Percentiles rank a stretch among this genome's conserved stretches.
These are phyloP conservation scores for Calamus simplicifolius DNA, from an alignment of 176 grass and related monocot genomes.

Conservation along the genomic window DNA sequence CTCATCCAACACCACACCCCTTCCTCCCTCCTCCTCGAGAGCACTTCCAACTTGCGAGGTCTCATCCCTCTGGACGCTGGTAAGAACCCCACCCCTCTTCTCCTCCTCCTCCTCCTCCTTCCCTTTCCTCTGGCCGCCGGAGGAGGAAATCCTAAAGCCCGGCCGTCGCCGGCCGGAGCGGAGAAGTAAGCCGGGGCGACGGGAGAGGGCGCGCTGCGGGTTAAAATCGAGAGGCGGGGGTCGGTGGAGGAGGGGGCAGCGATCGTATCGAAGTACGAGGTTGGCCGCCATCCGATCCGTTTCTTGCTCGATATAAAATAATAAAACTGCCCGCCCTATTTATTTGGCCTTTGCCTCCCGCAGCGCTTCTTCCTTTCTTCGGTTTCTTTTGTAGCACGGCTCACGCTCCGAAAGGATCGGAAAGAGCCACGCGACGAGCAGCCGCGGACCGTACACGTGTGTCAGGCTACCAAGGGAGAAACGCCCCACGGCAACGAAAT, in stretches of 20 bases:
- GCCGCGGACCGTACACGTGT: no score
- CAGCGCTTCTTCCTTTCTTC: no score
- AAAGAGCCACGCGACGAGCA: no score
- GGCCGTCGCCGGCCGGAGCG: constrained; percentile 4
- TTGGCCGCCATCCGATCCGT: constrained; percentile 23
- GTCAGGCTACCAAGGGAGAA: no score
- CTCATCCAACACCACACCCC: constrained; percentile 6
- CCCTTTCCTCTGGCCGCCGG: constrained; percentile 8
- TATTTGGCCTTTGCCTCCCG: no score
- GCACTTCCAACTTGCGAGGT: background rate
- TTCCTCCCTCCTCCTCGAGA: constrained; percentile 16
- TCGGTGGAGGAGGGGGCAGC: constrained; percentile 4
- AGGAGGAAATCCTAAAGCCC: constrained; percentile 28
- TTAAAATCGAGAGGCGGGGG: background rate
- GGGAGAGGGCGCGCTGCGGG: constrained; percentile 14
- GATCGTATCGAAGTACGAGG: constrained; percentile 22
- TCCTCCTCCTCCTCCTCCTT: constrained; percentile 30
- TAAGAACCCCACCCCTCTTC: constrained; percentile 7
- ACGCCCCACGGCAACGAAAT: no score
- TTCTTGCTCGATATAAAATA: no score
- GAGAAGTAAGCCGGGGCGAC: constrained; percentile 9
- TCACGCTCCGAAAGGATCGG: no score
- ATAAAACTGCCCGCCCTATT: no score
- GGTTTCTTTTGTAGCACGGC: no score
- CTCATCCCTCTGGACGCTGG: constrained; percentile 10